Evolutionary conservation across 2,329 filamentous ascomycete genomes (phyloP), one percentile per base, ranked within the genome.

Genomic region (Fusarium temperatum): DNA sequence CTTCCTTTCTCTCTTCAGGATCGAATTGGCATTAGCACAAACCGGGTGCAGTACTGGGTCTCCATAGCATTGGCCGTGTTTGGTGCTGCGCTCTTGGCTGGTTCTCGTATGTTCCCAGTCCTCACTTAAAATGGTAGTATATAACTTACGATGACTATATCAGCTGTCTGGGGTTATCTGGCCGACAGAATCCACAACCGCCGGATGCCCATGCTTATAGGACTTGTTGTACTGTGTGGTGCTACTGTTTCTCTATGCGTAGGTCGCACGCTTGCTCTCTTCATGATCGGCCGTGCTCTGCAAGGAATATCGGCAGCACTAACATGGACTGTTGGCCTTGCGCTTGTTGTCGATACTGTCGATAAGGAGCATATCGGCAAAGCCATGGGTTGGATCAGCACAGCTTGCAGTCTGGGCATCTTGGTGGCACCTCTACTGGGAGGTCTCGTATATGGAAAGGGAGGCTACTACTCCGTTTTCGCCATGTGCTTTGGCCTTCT

Each of bases 251-350:
- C 82, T 28, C 74, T 83, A 42, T 82, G 81, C 28, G 68, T 81
- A 14, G 79, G 77, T 61, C 73, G 60, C 35, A 80, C 74, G 26
- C 75, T 82, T 20, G 63, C 78, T 44, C 82, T 82, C 69, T 74
- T 83, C 24, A 72, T 83, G 58, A 62, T 80, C 39, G 81, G 80
- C 14, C 77, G 81, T 42, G 74, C 77, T 30, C 67, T 82, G 20
- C 81, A 83, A 60, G 81, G 81, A 44, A 67, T 80, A 55, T 80
- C 81, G 7, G 79, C 79, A 10, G 77, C 80, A 35, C 65, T 83
- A 28, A 82, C 80, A 11, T 83, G 81, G 81, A 82, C 80, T 22
- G 81, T 83, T 30, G 81, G 81, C 8, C 74, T 83, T 32, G 81
- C 81, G 15, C 78, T 83, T 13, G 79, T 82, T 54, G 79, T 82